Evolutionary conservation across 1,284 basidiomycete species (phyloP), one percentile per base, ranked within the genome.

Genomic region (Apiotrichum gracile): DNA sequence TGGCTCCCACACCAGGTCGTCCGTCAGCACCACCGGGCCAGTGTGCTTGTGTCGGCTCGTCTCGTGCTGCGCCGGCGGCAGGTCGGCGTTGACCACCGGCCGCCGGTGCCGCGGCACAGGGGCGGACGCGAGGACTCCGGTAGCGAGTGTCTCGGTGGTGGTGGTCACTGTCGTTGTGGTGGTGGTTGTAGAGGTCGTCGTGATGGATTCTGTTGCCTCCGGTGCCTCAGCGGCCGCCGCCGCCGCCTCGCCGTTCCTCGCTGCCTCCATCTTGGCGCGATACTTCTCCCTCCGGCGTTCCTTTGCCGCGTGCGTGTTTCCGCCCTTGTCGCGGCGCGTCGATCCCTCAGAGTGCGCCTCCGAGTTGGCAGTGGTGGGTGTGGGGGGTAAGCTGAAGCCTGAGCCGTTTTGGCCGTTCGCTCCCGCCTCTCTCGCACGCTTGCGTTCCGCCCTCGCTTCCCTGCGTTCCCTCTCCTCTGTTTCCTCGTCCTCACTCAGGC

Each of bases 41-140:
- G 42, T 51, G 40, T 52, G 47, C 29, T 37, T 38, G 29, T 50
- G 61, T 39, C 52, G 56, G 41, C 37, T 57, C 3, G 26, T 25
- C 16, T 64, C 66, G 54, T 70, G 68, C 24, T 68, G 52, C 6
- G 66, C 64, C 2, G 64, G 53, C 14, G 68, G 69, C 4, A 69
- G 58, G 19, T 27, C 54, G 26, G 49, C 51, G 19, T n/a, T 38
- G 22, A 42, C 40, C 12, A 40, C 44, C n/a, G 35, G 37, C 31
- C 47, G 52, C 26, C 35, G 34, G n/a, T 44, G 52, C 19, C 46
- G 46, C 6, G 46, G 46, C 8, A 38, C 25, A 4, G 46, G 34
- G 21, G 34, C 46, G 17, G 27, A 9, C 12, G 51, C 49, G 24
- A 44, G 29, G 7, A 40, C 49, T 3, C 35, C 35, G 12, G 35